Evolutionary conservation across 2,329 filamentous ascomycete species (phyloP), one percentile per base, ranked within the genome.

Genomic region (Microdochium nivale): DNA sequence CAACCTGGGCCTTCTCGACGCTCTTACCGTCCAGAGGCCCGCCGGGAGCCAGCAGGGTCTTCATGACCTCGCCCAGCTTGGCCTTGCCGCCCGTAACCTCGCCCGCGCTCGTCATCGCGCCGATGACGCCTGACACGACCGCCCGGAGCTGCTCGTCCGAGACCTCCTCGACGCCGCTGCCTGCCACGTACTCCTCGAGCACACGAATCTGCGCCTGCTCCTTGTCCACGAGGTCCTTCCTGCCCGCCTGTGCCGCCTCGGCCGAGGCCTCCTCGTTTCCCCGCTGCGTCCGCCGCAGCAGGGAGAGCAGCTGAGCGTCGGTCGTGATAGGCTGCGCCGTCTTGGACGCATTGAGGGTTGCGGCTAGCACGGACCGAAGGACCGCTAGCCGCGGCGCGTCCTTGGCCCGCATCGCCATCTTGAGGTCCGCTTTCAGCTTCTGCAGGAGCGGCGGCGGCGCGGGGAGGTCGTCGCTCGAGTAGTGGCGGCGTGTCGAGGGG

Each of bases 291-390:
- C 84, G 86, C 56, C 80, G 78, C 52, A 94, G 76, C 48, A 91
- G 72, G 8, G 75, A 71, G 25, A 90, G 79, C 51, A 92, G 75
- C 61, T 87, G 80, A 56, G 79, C 76, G 66, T 92, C 87, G 23
- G 81, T 87, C 51, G 72, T 74, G 62, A 91, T 80, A n/a, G 88
- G 87, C 37, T 71, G 74, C 37, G 76, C 63, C 14, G 86, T 89
- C 70, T 91, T 91, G 65, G 83, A 85, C 32, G 86, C 83, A 67
- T 90, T 91, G 59, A 84, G 83, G 55, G 86, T 82, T 55, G 86
- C 79, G 30, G 86, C 76, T 56, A 91, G 77, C 55, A 91, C 71
- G 40, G 76, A 67, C 58, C 88, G 85, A 48, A 92, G 76, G 35
- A 88, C 86, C 37, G 78, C 71, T 25, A 91, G 79, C 2, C 85